These are phyloP conservation scores for Cordyceps farinosa DNA, from an alignment of 2,329 filamentous ascomycete species.

Conservation along the genomic window DNA sequence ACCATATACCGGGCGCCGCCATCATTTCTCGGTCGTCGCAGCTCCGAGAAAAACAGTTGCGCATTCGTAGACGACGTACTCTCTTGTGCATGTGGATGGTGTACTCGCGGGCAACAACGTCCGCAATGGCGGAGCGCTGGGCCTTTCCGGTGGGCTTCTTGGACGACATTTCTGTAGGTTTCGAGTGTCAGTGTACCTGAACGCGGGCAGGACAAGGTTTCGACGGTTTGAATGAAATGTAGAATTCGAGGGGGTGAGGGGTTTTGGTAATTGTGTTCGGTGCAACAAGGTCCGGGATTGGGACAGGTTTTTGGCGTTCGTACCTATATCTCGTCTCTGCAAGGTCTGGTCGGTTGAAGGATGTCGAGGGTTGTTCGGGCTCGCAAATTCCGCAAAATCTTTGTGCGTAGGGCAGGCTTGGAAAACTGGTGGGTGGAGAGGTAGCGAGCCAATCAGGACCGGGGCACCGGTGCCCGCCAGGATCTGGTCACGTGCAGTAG, in stretches of 20 bases:
- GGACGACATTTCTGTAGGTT: slow-evolving; percentile 39
- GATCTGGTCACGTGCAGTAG: slow-evolving; percentile 27
- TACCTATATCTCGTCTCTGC: slow-evolving; percentile 43
- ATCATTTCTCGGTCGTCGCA: neutral
- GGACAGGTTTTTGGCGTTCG: slow-evolving; percentile 27
- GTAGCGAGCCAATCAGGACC: slow-evolving; percentile 36
- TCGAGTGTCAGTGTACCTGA: slow-evolving; percentile 15
- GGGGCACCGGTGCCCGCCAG: neutral
- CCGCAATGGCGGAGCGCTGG: slow-evolving; percentile 90
- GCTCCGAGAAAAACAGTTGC: neutral
- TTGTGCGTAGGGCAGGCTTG: slow-evolving; percentile 41
- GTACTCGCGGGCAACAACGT: slow-evolving; percentile 99
- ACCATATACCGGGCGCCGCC: neutral
- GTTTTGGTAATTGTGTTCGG: neutral
- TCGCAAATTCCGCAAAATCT: slow-evolving; percentile 40
- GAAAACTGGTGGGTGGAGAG: slow-evolving; percentile 30
- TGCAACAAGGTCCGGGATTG: slow-evolving; percentile 15
- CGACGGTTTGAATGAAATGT: neutral
- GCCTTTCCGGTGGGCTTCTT: slow-evolving; percentile 39
- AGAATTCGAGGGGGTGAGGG: neutral
- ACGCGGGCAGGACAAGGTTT: neutral
- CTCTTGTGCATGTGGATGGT: slow-evolving; percentile 99
- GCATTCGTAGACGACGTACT: slow-evolving; percentile 30
- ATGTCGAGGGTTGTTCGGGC: slow-evolving; percentile 30
- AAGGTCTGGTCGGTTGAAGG: slow-evolving; percentile 35